Evolutionary conservation across 2,329 filamentous ascomycete species (phyloP), one percentile per base, ranked within the genome.

Genomic region (Elsinoe australis): DNA sequence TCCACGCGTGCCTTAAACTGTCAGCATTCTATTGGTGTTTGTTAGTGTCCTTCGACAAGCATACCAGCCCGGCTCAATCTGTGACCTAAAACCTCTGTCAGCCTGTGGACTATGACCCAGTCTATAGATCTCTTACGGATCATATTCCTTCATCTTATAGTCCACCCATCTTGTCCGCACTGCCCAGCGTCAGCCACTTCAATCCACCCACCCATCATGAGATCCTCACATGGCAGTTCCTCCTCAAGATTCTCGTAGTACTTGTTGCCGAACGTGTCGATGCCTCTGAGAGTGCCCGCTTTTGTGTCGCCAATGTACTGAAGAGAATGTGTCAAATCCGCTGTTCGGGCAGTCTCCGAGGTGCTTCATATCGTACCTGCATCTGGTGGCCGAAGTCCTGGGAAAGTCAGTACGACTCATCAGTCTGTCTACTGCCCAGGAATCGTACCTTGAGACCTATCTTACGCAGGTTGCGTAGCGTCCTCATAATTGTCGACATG

Each of bases 101-200:
- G 66, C 53, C 44, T 33, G 21, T 28, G 29, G 24, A 32, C 28
- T 12, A 4, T 32, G 26, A 19, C 24, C 9, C n/a, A 5, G 15
- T 7, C 29, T 4, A 39, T 31, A 26, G 49, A 29, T 36, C 26
- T 64, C 79, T 59, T 73, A 85, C 78, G 85, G 74, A 60, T 92
- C 85, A 64, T 76, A 85, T 67, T 96, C 87, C 60, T 86, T 75
- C 67, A 85, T 77, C 72, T 87, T 90, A 76, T 94, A 98, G 69
- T 96, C 89, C 55, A 98, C 86, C 92, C 94, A 98, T 75, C 89
- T 81, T 59, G 88, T 95, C 62, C 90, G 85, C 61, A 95, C 88
- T 92, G 59, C 48, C 35, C 41, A 34, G 28, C 47, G 38, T 49
- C 47, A 51, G 45, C 9, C n/a, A n/a, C n/a, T n/a, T n/a, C n/a